Evolutionary conservation across 352 stramenopile species (phyloP), one percentile per base, ranked within the genome.

Genomic region (Globisporangium recalcitrans): DNA sequence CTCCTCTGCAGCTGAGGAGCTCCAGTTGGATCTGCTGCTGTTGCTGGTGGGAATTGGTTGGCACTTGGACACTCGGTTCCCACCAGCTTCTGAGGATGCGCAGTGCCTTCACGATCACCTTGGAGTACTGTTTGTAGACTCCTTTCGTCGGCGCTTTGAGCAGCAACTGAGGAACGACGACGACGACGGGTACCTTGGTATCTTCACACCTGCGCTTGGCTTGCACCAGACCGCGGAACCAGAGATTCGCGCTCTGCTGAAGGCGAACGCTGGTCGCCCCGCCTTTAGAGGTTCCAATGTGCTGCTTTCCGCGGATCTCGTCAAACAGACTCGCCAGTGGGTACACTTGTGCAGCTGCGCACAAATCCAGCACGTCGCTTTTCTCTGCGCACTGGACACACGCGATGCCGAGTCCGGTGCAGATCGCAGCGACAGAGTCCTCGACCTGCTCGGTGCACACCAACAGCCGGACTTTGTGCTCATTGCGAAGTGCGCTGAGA

Each of bases 91-190:
- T 62, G 14, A 91, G 63, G 5, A 91, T 77, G 6, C 78, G 75
- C 2, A 93, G 63, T 9, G 69, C 65, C 60, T 91, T 90, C 40
- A 80, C 59, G 3, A 90, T 63, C 0, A 72, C 69, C 1, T 68
- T 72, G 31, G 78, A 85, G 51, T 90, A 90, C 60, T 88, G 80
- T 51, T 85, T 87, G 64, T 82, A 88, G 4, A 90, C 67, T 0
- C 71, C 77, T 66, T 85, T 90, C 0, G 71, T 81, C 3, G 78
- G 62, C 0, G 77, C 80, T 32, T 80, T 63, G n/a, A 91, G 24
- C 26, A 90, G 13, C 4, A 91, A 62, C 48, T 91, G 85, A 11
- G 77, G 78, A 14, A 87, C 67, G 29, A 64, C 19, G 5, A 52
- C 22, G 1, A 66, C n/a, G 1, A 51, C 22, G 42, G 3, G 32